Conservation (phyloP, 306 rosid genomes). For the Glycyrrhiza uralensis region DNA sequence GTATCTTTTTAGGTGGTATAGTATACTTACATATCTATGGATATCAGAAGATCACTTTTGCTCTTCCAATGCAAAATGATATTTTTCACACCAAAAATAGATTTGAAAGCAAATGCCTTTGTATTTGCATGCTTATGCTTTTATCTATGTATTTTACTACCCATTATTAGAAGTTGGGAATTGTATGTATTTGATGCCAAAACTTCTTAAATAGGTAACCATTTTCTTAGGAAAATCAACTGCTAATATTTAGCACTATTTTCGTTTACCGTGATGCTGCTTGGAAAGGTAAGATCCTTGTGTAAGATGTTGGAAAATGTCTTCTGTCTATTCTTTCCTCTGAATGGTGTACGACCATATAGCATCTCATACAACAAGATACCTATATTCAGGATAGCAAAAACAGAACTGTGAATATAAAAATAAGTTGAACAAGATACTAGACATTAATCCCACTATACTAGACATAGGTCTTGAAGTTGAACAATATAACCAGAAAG, state of each 20-base stretch:
- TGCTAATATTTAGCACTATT: not conserved
- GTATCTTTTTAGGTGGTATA: not conserved
- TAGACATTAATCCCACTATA: too few species aligned
- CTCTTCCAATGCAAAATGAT: not conserved
- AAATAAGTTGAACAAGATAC: too few species aligned
- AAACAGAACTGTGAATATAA: constrained; percentile 3
- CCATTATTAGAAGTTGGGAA: not conserved
- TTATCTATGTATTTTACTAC: not conserved
- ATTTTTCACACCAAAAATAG: not conserved
- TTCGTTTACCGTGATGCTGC: constrained; percentile 73
- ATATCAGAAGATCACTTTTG: not conserved
- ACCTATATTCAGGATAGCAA: constrained; percentile 50
- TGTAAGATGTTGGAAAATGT: constrained; percentile 82
- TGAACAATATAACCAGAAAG: not conserved
- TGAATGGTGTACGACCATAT: constrained; percentile 90
- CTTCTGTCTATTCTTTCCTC: constrained; percentile 88
- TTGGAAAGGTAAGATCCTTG: constrained; percentile 94
- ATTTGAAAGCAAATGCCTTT: not conserved
- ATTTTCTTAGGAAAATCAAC: not conserved
- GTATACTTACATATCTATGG: not conserved
- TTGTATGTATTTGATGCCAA: not conserved
- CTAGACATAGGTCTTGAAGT: too few species aligned
- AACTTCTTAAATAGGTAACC: not conserved
- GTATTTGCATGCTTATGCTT: constrained; percentile 2
- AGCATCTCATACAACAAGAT: constrained; percentile 92